Percentiles rank a stretch among this genome's conserved stretches.
Conservation (phyloP, 768 basidiomycete species). For the Erythrobasidium yunnanense region DNA sequence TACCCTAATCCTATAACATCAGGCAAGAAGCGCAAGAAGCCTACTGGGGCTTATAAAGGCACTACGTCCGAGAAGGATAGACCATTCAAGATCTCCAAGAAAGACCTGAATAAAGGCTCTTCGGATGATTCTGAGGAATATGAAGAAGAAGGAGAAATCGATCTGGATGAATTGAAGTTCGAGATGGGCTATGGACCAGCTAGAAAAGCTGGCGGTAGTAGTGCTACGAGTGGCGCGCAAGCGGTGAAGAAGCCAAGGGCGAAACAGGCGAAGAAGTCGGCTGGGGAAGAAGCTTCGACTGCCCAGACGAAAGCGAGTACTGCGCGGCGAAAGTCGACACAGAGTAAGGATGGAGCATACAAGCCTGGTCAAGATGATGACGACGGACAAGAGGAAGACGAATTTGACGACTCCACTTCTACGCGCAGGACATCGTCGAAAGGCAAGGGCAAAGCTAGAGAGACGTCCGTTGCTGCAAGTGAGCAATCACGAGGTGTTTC, state of each 20-base stretch:
- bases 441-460: neutral
- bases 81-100: no score
- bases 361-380: slow-evolving; percentile 26
- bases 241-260: no score
- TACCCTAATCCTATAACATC: neutral
- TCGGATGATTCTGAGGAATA: neutral
- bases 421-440: slow-evolving; percentile 24
- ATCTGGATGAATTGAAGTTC: neutral
- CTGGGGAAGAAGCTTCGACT: slow-evolving; percentile 30
- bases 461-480: neutral
- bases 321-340: slow-evolving; percentile 28
- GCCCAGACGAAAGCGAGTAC: no score
- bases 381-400: slow-evolving; percentile 26
- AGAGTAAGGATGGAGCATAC: slow-evolving; percentile 21
- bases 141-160: neutral
- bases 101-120: no score
- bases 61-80: no score
- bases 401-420: slow-evolving; percentile 15
- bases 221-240: neutral
- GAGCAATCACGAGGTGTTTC: neutral
- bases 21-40: neutral
- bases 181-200: neutral
- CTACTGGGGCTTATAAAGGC: neutral
- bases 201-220: neutral
- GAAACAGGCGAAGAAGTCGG: neutral